Conservation (phyloP, 768 basidiomycete species). For the Russula ochroleuca region DNA sequence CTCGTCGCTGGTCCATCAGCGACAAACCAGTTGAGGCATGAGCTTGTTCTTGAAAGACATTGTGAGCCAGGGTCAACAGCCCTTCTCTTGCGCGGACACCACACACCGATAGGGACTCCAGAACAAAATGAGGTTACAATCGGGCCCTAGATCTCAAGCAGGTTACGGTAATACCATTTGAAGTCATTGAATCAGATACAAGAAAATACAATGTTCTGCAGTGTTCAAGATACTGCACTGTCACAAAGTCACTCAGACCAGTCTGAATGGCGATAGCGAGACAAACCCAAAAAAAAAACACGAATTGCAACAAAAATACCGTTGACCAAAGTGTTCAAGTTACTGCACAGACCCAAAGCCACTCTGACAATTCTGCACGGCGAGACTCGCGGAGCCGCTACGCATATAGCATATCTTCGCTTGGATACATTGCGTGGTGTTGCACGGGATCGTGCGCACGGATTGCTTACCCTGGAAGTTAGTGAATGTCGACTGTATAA, state of each 20-base stretch:
- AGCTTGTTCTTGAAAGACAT: no score
- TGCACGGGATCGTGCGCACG: conserved; percentile 50
- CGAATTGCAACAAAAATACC: background rate
- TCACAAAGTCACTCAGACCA: background rate
- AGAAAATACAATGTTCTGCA: no score
- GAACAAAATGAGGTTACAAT: no score
- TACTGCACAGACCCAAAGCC: conserved; percentile 66
- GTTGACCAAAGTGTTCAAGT: background rate
- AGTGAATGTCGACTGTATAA: conserved; percentile 51
- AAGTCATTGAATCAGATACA: no score
- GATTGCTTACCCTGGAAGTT: conserved; percentile 70
- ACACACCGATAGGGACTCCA: no score
- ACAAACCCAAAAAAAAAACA: background rate
- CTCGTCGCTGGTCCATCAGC: no score
- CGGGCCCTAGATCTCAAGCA: no score
- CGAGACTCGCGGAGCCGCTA: conserved; percentile 64
- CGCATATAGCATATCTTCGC: conserved; percentile 78
- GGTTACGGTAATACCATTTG: no score
- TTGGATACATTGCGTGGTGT: conserved; percentile 51
- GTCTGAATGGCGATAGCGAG: background rate
- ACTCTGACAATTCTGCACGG: conserved; percentile 50
- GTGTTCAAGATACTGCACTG: background rate
- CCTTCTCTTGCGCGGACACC: no score
- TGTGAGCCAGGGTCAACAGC: no score
- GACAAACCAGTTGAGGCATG: no score